phyloP scores from a whole-genome alignment of 768 basidiomycete genomes.

The Mycena polygramma region DNA sequence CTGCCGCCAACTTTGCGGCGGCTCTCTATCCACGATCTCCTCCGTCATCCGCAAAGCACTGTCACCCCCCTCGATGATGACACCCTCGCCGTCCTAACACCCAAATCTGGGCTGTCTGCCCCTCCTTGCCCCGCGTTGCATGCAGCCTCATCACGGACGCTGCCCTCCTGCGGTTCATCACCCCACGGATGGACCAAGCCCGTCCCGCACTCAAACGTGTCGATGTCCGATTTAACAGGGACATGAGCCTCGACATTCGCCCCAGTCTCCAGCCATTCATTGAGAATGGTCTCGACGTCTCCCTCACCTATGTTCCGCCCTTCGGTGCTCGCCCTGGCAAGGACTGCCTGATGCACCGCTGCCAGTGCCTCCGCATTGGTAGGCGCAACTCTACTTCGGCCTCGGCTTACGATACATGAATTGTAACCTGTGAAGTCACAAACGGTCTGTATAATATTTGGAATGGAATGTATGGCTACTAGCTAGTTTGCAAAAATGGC shows the following conservation, averaged over 20 bases:
- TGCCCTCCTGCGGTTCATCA: conserved; percentile 6
- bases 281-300: not conserved
- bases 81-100: not conserved
- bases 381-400: no score
- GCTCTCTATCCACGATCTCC: not conserved
- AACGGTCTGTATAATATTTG: no score
- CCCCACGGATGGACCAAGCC: not conserved
- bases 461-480: no score
- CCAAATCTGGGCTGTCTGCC: no score
- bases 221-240: not conserved
- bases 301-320: not conserved
- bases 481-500: not conserved
- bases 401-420: no score
- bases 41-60: not conserved
- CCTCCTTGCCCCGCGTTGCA: not conserved
- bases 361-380: not conserved
- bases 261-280: not conserved
- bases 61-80: not conserved
- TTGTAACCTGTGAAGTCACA: no score
- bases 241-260: not conserved
- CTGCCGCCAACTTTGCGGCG: not conserved
- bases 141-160: not conserved
- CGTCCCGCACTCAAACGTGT: not conserved
- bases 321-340: conserved; percentile 6
- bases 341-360: not conserved